Conservation (phyloP, 2,329 filamentous ascomycete genomes). For the Amphichorda felina region DNA sequence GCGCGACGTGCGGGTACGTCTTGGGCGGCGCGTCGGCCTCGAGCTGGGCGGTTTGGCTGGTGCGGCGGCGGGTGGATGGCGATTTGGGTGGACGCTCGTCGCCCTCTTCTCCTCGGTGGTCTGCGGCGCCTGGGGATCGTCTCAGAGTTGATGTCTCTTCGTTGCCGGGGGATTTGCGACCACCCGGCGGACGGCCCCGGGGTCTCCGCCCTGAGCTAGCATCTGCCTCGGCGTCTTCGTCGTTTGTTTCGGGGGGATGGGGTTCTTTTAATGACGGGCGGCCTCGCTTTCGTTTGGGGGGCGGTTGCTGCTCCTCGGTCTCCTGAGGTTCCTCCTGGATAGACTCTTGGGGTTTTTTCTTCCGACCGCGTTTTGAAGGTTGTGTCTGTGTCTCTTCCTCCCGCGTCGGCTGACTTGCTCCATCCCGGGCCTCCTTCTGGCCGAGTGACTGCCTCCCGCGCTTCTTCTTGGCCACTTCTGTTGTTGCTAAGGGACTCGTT, state of each 20-base stretch:
- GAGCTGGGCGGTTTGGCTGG: conserved; percentile 8
- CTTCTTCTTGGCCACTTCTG: neutral
- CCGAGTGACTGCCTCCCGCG: neutral
- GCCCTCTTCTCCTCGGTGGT: conserved; percentile 4
- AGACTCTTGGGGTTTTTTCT: neutral
- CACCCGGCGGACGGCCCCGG: too few relatives aligned
- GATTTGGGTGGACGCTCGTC: neutral
- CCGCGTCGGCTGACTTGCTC: conserved; percentile 4
- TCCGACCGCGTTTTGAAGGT: neutral
- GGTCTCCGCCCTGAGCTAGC: neutral
- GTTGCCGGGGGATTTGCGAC: neutral
- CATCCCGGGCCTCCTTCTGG: conserved; percentile 1
- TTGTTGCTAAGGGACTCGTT: too few relatives aligned
- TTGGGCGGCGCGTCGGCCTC: conserved; percentile 10
- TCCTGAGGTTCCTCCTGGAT: neutral
- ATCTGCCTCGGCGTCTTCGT: too few relatives aligned
- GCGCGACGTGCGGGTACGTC: conserved; percentile 37
- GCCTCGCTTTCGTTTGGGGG: conserved; percentile 17
- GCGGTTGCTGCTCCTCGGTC: conserved; percentile 7
- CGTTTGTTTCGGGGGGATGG: neutral
- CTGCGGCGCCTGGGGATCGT: conserved; percentile 4
- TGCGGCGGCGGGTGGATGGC: conserved; percentile 1
- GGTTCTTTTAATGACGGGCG: conserved; percentile 13
- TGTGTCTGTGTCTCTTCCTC: neutral
- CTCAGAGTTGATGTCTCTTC: neutral